Percentiles rank a stretch among this genome's conserved stretches.
phyloP scores from a whole-genome alignment of 2,329 filamentous ascomycete species.

The Cladorrhinum sp. region DNA sequence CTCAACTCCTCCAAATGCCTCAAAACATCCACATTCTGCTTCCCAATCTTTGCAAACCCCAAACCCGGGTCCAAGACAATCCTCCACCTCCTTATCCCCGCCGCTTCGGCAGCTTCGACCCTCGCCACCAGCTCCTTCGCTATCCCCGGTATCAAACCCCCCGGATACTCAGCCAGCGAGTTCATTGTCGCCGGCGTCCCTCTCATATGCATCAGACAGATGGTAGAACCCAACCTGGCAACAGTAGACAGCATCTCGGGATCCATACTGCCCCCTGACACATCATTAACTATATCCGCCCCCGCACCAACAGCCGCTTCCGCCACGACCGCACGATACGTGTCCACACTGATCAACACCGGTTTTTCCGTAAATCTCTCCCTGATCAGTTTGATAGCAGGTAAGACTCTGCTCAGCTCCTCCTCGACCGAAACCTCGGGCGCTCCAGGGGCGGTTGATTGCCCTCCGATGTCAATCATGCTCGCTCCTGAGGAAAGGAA shows the following conservation, averaged over 20 bases:
- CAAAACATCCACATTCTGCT: conserved; percentile 80
- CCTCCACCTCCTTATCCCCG: conserved; percentile 86
- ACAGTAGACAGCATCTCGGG: conserved; percentile 77
- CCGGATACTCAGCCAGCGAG: conserved; percentile 62
- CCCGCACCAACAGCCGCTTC: conserved; percentile 71
- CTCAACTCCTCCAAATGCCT: conserved; percentile 63
- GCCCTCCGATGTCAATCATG: conserved; percentile 89
- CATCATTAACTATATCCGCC: conserved; percentile 91
- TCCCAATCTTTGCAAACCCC: conserved; percentile 82
- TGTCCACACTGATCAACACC: conserved; percentile 84
- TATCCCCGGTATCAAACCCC: conserved; percentile 58
- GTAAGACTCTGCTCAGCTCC: conserved; percentile 74
- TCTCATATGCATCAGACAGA: conserved; percentile 91
- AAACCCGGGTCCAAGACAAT: conserved; percentile 93
- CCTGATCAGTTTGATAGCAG: conserved; percentile 72
- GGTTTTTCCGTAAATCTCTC: conserved; percentile 58
- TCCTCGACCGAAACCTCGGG: conserved; percentile 66
- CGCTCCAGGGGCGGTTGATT: conserved; percentile 81
- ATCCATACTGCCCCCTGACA: conserved; percentile 80
- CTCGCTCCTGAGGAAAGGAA: conserved; percentile 70
- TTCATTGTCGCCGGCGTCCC: conserved; percentile 83
- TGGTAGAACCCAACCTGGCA: conserved; percentile 71
- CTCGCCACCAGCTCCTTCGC: conserved; percentile 66
- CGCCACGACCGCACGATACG: conserved; percentile 83
- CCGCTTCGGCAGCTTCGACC: conserved; percentile 69